Percentiles rank a stretch among this genome's conserved stretches.
phyloP scores from a whole-genome alignment of 2,329 filamentous ascomycete species.

The Ophiocordyceps unilateralis region DNA sequence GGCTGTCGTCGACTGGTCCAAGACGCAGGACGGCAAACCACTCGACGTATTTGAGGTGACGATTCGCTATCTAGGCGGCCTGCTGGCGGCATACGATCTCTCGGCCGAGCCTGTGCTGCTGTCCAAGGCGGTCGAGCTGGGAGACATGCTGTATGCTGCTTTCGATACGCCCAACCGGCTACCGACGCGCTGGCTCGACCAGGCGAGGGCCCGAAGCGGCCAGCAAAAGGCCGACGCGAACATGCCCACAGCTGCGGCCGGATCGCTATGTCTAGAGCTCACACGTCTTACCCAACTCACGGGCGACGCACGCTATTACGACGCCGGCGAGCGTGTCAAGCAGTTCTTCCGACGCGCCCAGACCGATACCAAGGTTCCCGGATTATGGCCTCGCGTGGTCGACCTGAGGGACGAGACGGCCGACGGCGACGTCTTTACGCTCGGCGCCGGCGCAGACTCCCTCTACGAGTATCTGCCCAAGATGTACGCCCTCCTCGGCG shows the following conservation, averaged over 20 bases:
- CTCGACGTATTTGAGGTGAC: conserved; percentile 49
- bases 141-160: conserved; percentile 32
- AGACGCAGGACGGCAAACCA: conserved; percentile 19
- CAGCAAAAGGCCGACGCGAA: conserved; percentile 15
- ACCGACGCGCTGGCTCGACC: conserved; percentile 30
- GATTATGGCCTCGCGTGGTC: conserved; percentile 52
- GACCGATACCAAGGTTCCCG: conserved; percentile 48
- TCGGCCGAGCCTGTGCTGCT: conserved; percentile 27
- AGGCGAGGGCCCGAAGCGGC: conserved; percentile 19
- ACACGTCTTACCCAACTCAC: conserved; percentile 60
- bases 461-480: conserved; percentile 45
- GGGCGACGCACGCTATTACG: conserved; percentile 55
- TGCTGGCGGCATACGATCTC: conserved; percentile 34
- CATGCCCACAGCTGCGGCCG: conserved; percentile 29
- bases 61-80: conserved; percentile 34
- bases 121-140: conserved; percentile 31
- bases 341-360: conserved; percentile 48
- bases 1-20: conserved; percentile 37
- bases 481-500: conserved; percentile 45
- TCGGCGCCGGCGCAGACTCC: conserved; percentile 29
- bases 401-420: conserved; percentile 39
- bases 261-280: conserved; percentile 58
- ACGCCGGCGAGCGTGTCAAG: conserved; percentile 59
- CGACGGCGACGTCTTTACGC: conserved; percentile 19
- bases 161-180: conserved; percentile 37